phyloP scores from a whole-genome alignment of 805 yeast genomes.

The Sugiyamaella mastotermitis region DNA sequence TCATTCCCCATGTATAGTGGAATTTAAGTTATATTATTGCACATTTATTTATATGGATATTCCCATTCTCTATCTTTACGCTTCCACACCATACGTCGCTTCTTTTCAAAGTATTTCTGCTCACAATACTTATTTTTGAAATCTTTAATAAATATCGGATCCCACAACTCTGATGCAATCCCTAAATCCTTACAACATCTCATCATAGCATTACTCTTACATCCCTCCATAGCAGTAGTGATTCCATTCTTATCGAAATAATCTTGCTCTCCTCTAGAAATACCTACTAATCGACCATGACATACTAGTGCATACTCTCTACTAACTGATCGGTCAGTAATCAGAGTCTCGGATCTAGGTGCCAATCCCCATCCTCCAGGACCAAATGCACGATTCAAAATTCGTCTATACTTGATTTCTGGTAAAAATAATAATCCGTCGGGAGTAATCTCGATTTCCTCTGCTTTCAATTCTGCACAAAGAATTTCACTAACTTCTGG shows the following conservation, averaged over 20 bases:
- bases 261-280: constrained; percentile 94
- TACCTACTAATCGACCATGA: constrained; percentile 80
- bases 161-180: constrained; percentile 96
- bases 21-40: too few relatives aligned
- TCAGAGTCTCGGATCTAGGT: constrained; percentile 79
- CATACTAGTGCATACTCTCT: constrained; percentile 87
- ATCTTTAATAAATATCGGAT: constrained; percentile 75
- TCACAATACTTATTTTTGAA: constrained; percentile 67
- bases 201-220: constrained; percentile 94
- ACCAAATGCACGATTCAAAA: constrained; percentile 86
- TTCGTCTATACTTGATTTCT: constrained; percentile 90
- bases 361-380: constrained; percentile 99
- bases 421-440: constrained; percentile 91
- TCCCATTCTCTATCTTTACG: constrained; percentile 76
- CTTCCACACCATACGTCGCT: constrained; percentile 74
- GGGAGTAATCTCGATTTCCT: constrained; percentile 89
- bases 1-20: too few relatives aligned
- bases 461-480: constrained; percentile 52
- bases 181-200: constrained; percentile 97
- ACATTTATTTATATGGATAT: constrained; percentile 59
- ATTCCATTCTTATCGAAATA: constrained; percentile 81
- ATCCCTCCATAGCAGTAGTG: constrained; percentile 95
- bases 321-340: constrained; percentile 70
- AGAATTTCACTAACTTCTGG: constrained; percentile 54
- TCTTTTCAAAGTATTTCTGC: constrained; percentile 65